Evolutionary conservation across 768 basidiomycete species (phyloP), one percentile per base, ranked within the genome.

Genomic region (Tephrocybe sp.): DNA sequence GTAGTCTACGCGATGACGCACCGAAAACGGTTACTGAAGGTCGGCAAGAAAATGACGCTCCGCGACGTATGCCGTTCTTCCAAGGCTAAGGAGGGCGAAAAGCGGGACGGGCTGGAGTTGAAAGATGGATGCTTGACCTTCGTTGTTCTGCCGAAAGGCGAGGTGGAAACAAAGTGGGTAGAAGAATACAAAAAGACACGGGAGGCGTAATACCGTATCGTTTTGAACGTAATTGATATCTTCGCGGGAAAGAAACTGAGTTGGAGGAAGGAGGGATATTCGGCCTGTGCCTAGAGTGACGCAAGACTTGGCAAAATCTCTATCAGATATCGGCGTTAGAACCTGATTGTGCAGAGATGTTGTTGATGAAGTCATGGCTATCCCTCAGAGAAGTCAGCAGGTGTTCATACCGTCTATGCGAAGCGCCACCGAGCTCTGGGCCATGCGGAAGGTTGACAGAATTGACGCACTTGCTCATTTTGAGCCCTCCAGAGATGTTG

Each of bases 31-130:
- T 68, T 98, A 40, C 72, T 99, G 52, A 99, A 95, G 69, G 83
- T 96, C 4, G 96, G 95, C 12, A 90, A 86, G 71, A 93, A 89
- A 65, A 86, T 96, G 83, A 88, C 87, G 10, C 71, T 98, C 52
- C 70, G 77, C 40, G 90, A 94, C 60, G 86, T 96, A 3, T 86
- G 85, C 58, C 69, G 68, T 9, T 83, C 80, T 3, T 79, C 86
- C 1, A 79, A 77, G 57, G 81, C 68, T 17, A 85, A 81, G 66
- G 76, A 76, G 15, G 84, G 79, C 2, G 81, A 80, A 48, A 71
- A 71, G 26, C 67, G 60, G 55, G 95, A 98, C 64, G 94, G 96
- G 1, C 65, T 98, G 45, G 90, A 93, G 63, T 62, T 98, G 40
- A 86, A 84, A 58, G 90, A 91, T 57, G 88, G 88, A 3, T 92